Percentiles rank a stretch among this genome's conserved stretches.
Evolutionary conservation across 1,284 basidiomycete species (phyloP).

Genomic region (Mycosarcoma maydis): DNA sequence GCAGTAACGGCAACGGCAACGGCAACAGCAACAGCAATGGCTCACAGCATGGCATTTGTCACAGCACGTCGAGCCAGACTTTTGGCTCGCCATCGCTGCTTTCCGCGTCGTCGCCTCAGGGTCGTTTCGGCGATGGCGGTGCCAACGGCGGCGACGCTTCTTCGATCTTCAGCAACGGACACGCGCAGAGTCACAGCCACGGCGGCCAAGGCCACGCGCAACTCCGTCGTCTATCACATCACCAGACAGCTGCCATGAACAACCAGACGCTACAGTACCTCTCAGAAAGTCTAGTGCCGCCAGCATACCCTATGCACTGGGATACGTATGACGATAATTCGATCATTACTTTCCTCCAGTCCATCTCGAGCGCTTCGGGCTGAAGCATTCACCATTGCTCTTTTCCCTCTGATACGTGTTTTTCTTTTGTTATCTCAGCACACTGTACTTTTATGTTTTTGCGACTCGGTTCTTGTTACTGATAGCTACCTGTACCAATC

Average conservation of each 20-base stretch:
- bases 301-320: conserved; percentile 48
- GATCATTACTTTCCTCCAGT: conserved; percentile 50
- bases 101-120: conserved; percentile 25
- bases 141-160: conserved; percentile 8
- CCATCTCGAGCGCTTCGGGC: conserved; percentile 28
- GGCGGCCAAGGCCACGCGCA: conserved; percentile 10
- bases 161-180: conserved; percentile 20
- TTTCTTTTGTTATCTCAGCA: not conserved
- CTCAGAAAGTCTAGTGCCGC: conserved; percentile 41
- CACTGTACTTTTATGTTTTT: conserved; percentile 10
- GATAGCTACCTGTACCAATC: too few relatives aligned
- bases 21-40: conserved; percentile 10
- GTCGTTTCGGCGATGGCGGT: conserved; percentile 2
- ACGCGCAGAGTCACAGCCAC: not conserved
- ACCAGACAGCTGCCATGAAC: conserved; percentile 7
- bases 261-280: conserved; percentile 30
- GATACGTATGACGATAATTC: conserved; percentile 47
- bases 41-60: conserved; percentile 22
- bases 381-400: too few relatives aligned
- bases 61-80: conserved; percentile 18
- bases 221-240: conserved; percentile 1
- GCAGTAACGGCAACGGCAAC: conserved; percentile 7
- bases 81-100: conserved; percentile 33
- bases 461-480: too few relatives aligned
- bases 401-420: too few relatives aligned